These are phyloP conservation scores for Phlegmacium glaucopus DNA, from an alignment of 768 basidiomycete genomes.

Conservation along the genomic window DNA sequence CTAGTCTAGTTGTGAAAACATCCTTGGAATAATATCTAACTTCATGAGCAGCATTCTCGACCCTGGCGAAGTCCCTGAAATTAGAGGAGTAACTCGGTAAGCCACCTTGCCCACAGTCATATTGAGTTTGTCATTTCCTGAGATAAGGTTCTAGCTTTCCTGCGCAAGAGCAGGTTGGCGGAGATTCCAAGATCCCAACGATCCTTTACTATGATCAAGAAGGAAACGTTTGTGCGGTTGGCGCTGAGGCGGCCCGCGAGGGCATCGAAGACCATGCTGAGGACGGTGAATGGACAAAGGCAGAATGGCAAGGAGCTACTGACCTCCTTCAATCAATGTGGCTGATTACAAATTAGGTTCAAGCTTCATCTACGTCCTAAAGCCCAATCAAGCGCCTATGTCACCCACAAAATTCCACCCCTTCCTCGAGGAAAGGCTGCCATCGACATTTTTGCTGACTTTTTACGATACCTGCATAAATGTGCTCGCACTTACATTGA, in stretches of 20 bases:
- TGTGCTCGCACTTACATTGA: constrained; percentile 41
- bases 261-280: constrained; percentile 36
- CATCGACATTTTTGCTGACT: constrained; percentile 40
- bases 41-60: constrained; percentile 12
- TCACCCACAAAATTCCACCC: constrained; percentile 20
- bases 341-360: constrained; percentile 19
- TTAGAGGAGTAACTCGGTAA: constrained; percentile 17
- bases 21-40: too few species aligned
- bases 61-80: constrained; percentile 17
- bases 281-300: constrained; percentile 38
- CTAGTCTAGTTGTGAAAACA: not conserved
- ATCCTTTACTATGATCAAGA: constrained; percentile 42
- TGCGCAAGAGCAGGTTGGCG: constrained; percentile 15
- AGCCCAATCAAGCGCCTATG: constrained; percentile 4
- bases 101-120: not conserved
- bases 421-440: constrained; percentile 38
- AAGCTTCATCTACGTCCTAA: constrained; percentile 30
- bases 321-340: not conserved
- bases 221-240: constrained; percentile 39
- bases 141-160: constrained; percentile 11
- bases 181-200: constrained; percentile 47
- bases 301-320: constrained; percentile 32
- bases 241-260: constrained; percentile 42
- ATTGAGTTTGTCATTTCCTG: not conserved
- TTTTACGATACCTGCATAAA: constrained; percentile 40